A percentile compares a stretch with the other conserved stretches of the same genome.
These are phyloP conservation scores for Chlamydomonas eustigma DNA, from an alignment of 139 green algal genomes.

Conservation along the genomic window DNA sequence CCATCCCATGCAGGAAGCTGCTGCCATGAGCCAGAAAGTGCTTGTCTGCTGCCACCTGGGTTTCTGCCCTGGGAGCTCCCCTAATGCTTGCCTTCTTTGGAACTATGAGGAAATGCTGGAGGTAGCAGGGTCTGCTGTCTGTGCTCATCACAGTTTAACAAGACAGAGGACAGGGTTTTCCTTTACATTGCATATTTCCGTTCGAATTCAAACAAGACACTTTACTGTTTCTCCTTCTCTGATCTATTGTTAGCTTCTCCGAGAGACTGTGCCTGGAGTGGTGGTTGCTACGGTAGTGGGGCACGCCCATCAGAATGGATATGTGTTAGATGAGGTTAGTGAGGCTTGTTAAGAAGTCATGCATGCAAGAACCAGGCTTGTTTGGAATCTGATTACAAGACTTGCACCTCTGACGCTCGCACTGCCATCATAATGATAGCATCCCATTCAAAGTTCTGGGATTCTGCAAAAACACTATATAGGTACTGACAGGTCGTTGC, in stretches of 20 bases:
- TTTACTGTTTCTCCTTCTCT: neutral
- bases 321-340: constrained; percentile 34
- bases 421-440: no score
- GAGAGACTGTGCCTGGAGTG: constrained; percentile 13
- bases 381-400: no score
- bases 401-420: no score
- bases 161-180: no score
- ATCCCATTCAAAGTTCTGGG: no score
- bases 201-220: neutral
- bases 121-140: no score
- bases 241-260: constrained; percentile 13
- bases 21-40: constrained; percentile 29
- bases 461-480: neutral
- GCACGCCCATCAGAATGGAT: constrained; percentile 66
- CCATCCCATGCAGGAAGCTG: constrained; percentile 14
- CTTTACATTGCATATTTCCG: no score
- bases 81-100: constrained; percentile 59
- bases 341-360: neutral
- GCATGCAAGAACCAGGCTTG: no score
- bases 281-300: constrained; percentile 58
- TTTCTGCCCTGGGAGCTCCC: constrained; percentile 45
- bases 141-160: no score
- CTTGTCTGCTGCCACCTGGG: constrained; percentile 45
- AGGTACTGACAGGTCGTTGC: no score
- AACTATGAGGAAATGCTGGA: constrained; percentile 54